Base-by-base conservation (phyloP, 108 stramenopile species). In the Bacterosira constricta region DNA sequence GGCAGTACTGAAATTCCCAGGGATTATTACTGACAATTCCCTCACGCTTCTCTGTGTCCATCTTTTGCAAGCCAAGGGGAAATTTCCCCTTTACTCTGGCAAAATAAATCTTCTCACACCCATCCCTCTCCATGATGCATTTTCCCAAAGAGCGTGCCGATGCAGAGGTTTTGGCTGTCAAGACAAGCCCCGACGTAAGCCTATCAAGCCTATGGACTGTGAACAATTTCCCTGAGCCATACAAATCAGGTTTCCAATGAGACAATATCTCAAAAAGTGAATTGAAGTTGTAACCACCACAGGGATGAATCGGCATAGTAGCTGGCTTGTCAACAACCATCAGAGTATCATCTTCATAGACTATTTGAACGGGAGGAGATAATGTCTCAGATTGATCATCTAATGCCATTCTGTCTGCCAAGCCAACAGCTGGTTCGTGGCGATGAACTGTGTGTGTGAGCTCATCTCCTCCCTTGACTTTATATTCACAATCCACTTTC, bases 291-390 rank as follows among this genome's bases (percentile, higher is more conserved):
- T 97, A 97, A 6, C 88, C 89, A 54, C 53, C 98, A 69, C 96
- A 97, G 3, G 98, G 92, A 84, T 98, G 98, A 18, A 98, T 83
- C 7, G 97, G 95, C 30, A 97, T 27, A 13, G 92, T 91, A 17
- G 90, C 81, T 35, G 98, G 98, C 69, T 98, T 98, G 70, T 95
- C 86, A 1, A 96, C 92, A 13, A 87, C 85, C 32, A 94, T 12
- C 10, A 94, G 4, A 13, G 70, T 54, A 1, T 86, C 82, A 41
- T 87, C 73, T 58, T 93, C 90, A 42, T 74, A 47, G 37, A 95
- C 68, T 34, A 96, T 76, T 7, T 47, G 27, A 25, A 94, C 75
- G 15, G 77, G 69, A 34, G 76, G 49, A 8, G 46, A 7, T 57
- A 75, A 21, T 13, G 21, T 9, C 27, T 36, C 18, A 47, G 21